Percentiles rank a stretch among this genome's conserved stretches.
These are phyloP conservation scores for Adansonia gregorii DNA, from an alignment of 441 rosid genomes.

Conservation along the genomic window DNA sequence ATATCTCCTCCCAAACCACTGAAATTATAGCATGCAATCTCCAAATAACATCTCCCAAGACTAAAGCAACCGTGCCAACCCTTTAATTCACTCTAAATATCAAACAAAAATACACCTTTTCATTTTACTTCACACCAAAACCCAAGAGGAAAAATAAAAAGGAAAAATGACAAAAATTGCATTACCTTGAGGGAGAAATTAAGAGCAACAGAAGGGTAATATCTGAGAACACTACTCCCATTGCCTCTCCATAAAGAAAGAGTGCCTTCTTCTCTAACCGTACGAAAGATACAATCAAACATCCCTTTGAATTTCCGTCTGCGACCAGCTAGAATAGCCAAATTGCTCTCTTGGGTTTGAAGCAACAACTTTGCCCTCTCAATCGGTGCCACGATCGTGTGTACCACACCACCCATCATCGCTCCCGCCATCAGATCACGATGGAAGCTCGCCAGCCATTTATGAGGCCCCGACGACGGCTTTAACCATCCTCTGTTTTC, in stretches of 20 bases:
- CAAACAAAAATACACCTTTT: neutral
- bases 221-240: conserved; percentile 84
- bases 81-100: neutral
- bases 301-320: conserved; percentile 76
- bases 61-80: conserved; percentile 3
- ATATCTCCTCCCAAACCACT: neutral
- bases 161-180: neutral
- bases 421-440: conserved; percentile 93
- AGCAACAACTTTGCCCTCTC: conserved; percentile 89
- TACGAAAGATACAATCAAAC: conserved; percentile 83
- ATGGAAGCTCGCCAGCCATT: conserved; percentile 62
- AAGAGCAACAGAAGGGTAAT: conserved; percentile 94
- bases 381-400: conserved; percentile 93
- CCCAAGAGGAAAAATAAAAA: neutral
- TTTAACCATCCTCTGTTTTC: conserved; percentile 33
- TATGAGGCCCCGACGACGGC: conserved; percentile 27
- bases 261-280: conserved; percentile 78
- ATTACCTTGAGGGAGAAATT: conserved; percentile 88
- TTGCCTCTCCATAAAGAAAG: conserved; percentile 95
- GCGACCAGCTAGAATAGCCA: conserved; percentile 68
- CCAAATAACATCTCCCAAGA: neutral
- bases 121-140: neutral
- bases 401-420: conserved; percentile 87
- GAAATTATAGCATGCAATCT: conserved; percentile 16
- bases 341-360: conserved; percentile 93